phyloP scores from a whole-genome alignment of 2,329 filamentous ascomycete species.

The Ascochyta rabiei region DNA sequence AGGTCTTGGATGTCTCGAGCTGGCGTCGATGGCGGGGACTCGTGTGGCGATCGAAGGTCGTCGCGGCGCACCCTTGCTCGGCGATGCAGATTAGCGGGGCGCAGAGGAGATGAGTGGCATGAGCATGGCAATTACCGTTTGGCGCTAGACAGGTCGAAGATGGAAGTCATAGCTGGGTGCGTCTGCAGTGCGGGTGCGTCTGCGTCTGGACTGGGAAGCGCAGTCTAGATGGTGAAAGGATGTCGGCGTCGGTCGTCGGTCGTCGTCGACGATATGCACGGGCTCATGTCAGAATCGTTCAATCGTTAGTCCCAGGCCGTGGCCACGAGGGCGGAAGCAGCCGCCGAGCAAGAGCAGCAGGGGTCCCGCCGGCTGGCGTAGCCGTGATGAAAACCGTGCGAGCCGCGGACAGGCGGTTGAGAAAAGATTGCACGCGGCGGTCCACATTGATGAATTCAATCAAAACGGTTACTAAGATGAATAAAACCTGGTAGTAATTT shows the following conservation, averaged over 20 bases:
- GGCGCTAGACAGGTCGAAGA: conserved; percentile 32
- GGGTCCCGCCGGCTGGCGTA: not conserved
- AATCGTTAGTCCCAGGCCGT: not conserved
- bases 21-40: conserved; percentile 44
- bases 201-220: conserved; percentile 2
- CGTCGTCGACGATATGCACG: not conserved
- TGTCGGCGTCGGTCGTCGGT: not conserved
- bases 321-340: not conserved
- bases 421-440: not conserved
- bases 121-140: conserved; percentile 28
- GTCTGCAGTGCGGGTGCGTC: conserved; percentile 3
- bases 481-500: too few species aligned
- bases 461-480: too few species aligned
- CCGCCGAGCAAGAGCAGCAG: not conserved
- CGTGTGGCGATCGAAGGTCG: conserved; percentile 42
- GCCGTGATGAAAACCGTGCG: too few species aligned
- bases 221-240: not conserved
- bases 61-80: conserved; percentile 39
- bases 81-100: not conserved
- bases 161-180: conserved; percentile 23
- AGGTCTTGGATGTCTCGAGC: conserved; percentile 41
- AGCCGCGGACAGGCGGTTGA: not conserved
- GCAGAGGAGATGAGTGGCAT: not conserved
- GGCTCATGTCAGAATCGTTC: conserved; percentile 11
- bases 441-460: too few species aligned